phyloP scores from a whole-genome alignment of 2,329 filamentous ascomycete species.

The Calcarisporium arbuscula region DNA sequence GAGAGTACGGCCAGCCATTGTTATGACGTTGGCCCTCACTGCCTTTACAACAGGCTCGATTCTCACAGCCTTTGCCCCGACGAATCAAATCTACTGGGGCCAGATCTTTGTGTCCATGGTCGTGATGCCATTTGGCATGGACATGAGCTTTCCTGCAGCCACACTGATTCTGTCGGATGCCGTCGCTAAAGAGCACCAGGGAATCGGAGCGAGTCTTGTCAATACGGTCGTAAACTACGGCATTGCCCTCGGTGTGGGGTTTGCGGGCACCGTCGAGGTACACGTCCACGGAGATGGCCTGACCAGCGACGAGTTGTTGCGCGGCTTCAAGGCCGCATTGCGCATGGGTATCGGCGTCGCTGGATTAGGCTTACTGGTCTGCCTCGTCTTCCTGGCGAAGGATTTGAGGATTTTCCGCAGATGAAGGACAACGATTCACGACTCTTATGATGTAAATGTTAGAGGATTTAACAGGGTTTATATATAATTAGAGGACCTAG shows the following conservation, averaged over 20 bases:
- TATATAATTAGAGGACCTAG: too few relatives aligned
- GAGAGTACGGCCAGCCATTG: slow-evolving; percentile 25
- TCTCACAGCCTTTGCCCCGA: slow-evolving; percentile 41
- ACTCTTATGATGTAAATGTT: too few relatives aligned
- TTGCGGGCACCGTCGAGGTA: slow-evolving; percentile 58
- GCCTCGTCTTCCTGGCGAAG: too few relatives aligned
- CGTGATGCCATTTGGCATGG: slow-evolving; percentile 57
- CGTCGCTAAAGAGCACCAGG: slow-evolving; percentile 38
- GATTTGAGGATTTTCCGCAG: too few relatives aligned
- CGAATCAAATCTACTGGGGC: slow-evolving; percentile 56
- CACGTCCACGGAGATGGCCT: slow-evolving; percentile 27
- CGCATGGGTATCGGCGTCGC: slow-evolving; percentile 23
- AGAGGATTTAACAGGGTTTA: too few relatives aligned
- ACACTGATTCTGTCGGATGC: slow-evolving; percentile 53
- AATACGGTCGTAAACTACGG: slow-evolving; percentile 63
- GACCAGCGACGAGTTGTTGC: slow-evolving; percentile 14
- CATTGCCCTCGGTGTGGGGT: slow-evolving; percentile 58
- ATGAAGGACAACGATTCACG: too few relatives aligned
- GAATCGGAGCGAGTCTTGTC: slow-evolving; percentile 46
- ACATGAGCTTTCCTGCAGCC: slow-evolving; percentile 60
- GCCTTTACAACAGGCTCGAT: slow-evolving; percentile 37
- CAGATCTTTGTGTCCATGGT: slow-evolving; percentile 54
- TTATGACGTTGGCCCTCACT: slow-evolving; percentile 38
- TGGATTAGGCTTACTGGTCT: too few relatives aligned
- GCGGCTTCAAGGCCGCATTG: slow-evolving; percentile 24